Evolutionary conservation across 2,329 filamentous ascomycete genomes (phyloP).

Genomic region (Berkeleyomyces rouxiae): DNA sequence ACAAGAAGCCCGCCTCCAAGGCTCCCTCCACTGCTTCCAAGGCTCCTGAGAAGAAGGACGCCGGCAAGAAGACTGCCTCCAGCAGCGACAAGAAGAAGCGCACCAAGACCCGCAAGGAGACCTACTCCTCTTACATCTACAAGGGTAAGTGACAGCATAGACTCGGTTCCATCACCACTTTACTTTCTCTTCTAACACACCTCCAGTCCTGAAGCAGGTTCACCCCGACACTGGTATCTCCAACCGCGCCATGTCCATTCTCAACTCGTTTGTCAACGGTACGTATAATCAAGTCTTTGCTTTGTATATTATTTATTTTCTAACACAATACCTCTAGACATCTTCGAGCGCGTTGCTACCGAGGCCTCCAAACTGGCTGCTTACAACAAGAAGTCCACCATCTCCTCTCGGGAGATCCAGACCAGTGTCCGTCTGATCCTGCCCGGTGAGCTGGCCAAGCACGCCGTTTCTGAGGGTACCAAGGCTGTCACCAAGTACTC

Average conservation of each 20-base stretch:
- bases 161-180: conserved; percentile 12
- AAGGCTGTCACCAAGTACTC: conserved; percentile 99
- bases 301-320: conserved; percentile 10
- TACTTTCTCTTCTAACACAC: conserved; percentile 11
- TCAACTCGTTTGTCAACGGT: conserved; percentile 99
- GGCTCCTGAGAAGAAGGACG: conserved; percentile 92
- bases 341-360: conserved; percentile 97
- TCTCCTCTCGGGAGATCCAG: conserved; percentile 98
- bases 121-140: conserved; percentile 99
- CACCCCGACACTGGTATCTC: conserved; percentile 99
- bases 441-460: conserved; percentile 96
- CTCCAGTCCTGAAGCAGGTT: conserved; percentile 92
- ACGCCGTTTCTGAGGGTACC: conserved; percentile 97
- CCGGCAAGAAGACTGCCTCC: conserved; percentile 97
- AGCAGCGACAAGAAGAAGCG: conserved; percentile 99
- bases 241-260: conserved; percentile 98
- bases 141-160: conserved; percentile 52
- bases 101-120: conserved; percentile 99
- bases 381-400: conserved; percentile 99
- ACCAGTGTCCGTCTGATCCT: conserved; percentile 95
- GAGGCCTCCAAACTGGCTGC: conserved; percentile 98
- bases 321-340: conserved; percentile 43
- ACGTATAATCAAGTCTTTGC: conserved; percentile 22
- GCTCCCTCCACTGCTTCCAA: conserved; percentile 60
- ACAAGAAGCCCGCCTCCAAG: conserved; percentile 98